Conservation (phyloP, 2,329 filamentous ascomycete genomes). For the Claviceps arundinis region DNA sequence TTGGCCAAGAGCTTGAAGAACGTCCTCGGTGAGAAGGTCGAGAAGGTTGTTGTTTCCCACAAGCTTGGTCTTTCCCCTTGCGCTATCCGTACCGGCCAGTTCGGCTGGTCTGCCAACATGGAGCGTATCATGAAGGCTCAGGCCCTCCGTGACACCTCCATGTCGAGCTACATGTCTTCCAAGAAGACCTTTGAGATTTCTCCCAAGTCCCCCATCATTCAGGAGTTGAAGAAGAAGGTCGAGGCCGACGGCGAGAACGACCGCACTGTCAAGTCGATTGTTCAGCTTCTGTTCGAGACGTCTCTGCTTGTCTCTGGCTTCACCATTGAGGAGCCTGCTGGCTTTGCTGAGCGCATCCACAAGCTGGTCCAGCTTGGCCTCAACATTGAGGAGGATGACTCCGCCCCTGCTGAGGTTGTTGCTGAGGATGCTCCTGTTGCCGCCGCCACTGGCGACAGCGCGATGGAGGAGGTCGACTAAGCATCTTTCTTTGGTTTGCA, state of each 20-base stretch:
- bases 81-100: slow-evolving; percentile 98
- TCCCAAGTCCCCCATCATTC: slow-evolving; percentile 93
- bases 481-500: slow-evolving; percentile 13
- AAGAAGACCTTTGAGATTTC: slow-evolving; percentile 99
- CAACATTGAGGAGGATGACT: slow-evolving; percentile 91
- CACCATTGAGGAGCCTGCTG: slow-evolving; percentile 97
- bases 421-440: slow-evolving; percentile 42
- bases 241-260: slow-evolving; percentile 96
- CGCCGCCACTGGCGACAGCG: slow-evolving; percentile 65
- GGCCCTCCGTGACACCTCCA: slow-evolving; percentile 97
- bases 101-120: slow-evolving; percentile 99
- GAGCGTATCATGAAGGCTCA: slow-evolving; percentile 99
- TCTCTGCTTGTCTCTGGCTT: slow-evolving; percentile 97
- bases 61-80: slow-evolving; percentile 91
- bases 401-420: slow-evolving; percentile 46
- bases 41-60: slow-evolving; percentile 99
- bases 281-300: slow-evolving; percentile 96
- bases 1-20: slow-evolving; percentile 98
- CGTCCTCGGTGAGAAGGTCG: slow-evolving; percentile 96
- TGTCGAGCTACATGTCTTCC: slow-evolving; percentile 99
- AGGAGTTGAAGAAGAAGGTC: slow-evolving; percentile 99
- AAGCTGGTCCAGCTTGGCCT: slow-evolving; percentile 96
- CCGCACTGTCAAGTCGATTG: slow-evolving; percentile 98
- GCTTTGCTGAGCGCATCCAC: slow-evolving; percentile 98
- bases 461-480: slow-evolving; percentile 99